Evolutionary conservation across 371 early-diverging fungal genomes (phyloP).

Genomic region (Thermomucor indicae-seudaticae): DNA sequence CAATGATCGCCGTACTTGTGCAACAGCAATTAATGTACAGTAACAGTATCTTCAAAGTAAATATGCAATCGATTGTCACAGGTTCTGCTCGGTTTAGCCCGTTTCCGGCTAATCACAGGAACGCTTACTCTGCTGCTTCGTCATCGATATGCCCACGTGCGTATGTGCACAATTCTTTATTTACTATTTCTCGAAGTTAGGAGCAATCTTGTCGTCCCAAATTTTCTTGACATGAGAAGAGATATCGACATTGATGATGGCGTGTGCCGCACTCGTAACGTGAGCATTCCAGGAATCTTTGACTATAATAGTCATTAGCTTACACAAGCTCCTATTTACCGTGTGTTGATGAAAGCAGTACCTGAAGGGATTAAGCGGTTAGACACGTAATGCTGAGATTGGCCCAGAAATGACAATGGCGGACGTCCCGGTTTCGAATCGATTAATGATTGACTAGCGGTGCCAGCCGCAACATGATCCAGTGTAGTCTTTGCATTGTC

Average conservation of each 20-base stretch:
- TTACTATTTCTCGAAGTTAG: constrained; percentile 6
- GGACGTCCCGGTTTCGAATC: neutral
- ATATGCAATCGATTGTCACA: no score
- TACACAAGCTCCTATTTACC: neutral
- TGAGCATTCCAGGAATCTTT: constrained; percentile 41
- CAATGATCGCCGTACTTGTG: no score
- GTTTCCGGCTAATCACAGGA: no score
- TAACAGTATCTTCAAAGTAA: no score
- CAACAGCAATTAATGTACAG: no score
- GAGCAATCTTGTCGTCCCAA: constrained; percentile 23
- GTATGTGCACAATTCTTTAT: no score
- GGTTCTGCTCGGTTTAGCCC: no score
- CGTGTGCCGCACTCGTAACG: constrained; percentile 20
- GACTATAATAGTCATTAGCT: constrained; percentile 13
- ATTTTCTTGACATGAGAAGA: constrained; percentile 14
- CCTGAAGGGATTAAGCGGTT: constrained; percentile 17
- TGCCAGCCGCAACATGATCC: constrained; percentile 17
- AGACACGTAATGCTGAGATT: constrained; percentile 15
- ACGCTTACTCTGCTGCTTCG: no score
- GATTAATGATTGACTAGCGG: constrained; percentile 8
- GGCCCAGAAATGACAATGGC: constrained; percentile 8
- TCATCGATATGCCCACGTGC: no score
- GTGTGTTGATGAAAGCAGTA: neutral
- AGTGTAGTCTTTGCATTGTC: constrained; percentile 15
- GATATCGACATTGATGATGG: constrained; percentile 29